These are phyloP conservation scores for Boletus fagicola DNA, from an alignment of 768 basidiomycete genomes.

Conservation along the genomic window DNA sequence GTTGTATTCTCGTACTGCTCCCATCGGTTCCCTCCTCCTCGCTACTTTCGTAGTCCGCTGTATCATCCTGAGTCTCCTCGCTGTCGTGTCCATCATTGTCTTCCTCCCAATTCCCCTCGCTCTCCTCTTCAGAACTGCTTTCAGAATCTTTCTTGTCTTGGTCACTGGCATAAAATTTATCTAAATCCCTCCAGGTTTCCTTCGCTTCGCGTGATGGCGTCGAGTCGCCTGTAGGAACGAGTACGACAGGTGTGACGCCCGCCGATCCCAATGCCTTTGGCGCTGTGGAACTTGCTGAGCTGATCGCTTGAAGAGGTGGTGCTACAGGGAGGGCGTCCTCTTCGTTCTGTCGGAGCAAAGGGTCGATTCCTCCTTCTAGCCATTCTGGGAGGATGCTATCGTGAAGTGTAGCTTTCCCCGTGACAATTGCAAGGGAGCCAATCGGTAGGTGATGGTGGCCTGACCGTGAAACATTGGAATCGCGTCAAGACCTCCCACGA, in stretches of 20 bases:
- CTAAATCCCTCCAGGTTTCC: conserved; percentile 57
- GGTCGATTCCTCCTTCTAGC: conserved; percentile 83
- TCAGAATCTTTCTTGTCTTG: conserved; percentile 36
- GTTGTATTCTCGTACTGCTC: conserved; percentile 11
- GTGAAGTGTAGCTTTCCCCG: conserved; percentile 47
- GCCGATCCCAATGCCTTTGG: conserved; percentile 32
- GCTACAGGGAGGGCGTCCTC: conserved; percentile 45
- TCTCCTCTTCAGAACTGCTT: conserved; percentile 27
- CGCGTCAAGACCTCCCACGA: neutral
- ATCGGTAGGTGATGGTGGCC: conserved; percentile 45
- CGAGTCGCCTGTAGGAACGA: conserved; percentile 53
- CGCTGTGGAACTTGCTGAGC: conserved; percentile 33
- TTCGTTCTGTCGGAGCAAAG: conserved; percentile 66
- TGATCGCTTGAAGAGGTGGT: conserved; percentile 40
- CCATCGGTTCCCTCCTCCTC: conserved; percentile 22
- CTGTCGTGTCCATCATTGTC: conserved; percentile 26
- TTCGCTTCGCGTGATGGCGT: conserved; percentile 46
- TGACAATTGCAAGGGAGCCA: conserved; percentile 66
- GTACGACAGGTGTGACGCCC: conserved; percentile 46
- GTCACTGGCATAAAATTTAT: conserved; percentile 67
- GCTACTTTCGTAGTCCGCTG: conserved; percentile 16
- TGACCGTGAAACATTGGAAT: conserved; percentile 17
- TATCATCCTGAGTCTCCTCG: conserved; percentile 33
- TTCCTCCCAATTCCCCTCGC: conserved; percentile 34
- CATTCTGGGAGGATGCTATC: conserved; percentile 69